These are phyloP conservation scores for Colletotrichum sansevieriae DNA, from an alignment of 2,329 filamentous ascomycete species.

Conservation along the genomic window DNA sequence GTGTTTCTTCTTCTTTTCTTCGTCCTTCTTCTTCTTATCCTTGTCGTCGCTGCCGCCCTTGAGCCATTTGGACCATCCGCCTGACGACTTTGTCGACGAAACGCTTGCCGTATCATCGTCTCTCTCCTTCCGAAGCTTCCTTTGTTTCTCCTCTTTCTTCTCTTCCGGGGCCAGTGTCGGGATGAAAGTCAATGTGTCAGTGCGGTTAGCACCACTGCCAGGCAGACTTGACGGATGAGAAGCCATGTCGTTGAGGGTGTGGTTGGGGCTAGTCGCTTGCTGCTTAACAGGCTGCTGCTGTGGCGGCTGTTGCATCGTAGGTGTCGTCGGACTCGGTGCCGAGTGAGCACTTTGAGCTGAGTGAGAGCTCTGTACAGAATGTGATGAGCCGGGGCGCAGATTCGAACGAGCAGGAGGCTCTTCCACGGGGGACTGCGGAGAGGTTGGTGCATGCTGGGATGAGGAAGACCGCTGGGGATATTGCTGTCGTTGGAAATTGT, in stretches of 20 bases:
- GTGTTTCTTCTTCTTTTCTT: constrained; percentile 75
- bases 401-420: constrained; percentile 63
- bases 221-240: constrained; percentile 77
- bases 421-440: constrained; percentile 46
- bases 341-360: constrained; percentile 34
- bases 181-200: constrained; percentile 84
- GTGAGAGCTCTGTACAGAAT: constrained; percentile 30
- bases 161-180: constrained; percentile 79
- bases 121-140: constrained; percentile 79
- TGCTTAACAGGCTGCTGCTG: constrained; percentile 43
- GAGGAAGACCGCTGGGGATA: constrained; percentile 69
- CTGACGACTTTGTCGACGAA: constrained; percentile 79
- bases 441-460: constrained; percentile 42
- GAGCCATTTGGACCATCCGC: constrained; percentile 83
- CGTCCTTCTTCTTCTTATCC: constrained; percentile 72
- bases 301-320: constrained; percentile 38
- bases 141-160: constrained; percentile 74
- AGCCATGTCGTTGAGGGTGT: constrained; percentile 74
- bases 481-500: constrained; percentile 48
- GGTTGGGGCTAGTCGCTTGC: constrained; percentile 37
- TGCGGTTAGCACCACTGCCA: constrained; percentile 75
- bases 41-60: constrained; percentile 83
- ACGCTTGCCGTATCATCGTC: constrained; percentile 71
- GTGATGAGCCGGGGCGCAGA: constrained; percentile 52
- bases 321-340: constrained; percentile 32